phyloP scores from a whole-genome alignment of 2,329 filamentous ascomycete species.

The Cytospora piceae region DNA sequence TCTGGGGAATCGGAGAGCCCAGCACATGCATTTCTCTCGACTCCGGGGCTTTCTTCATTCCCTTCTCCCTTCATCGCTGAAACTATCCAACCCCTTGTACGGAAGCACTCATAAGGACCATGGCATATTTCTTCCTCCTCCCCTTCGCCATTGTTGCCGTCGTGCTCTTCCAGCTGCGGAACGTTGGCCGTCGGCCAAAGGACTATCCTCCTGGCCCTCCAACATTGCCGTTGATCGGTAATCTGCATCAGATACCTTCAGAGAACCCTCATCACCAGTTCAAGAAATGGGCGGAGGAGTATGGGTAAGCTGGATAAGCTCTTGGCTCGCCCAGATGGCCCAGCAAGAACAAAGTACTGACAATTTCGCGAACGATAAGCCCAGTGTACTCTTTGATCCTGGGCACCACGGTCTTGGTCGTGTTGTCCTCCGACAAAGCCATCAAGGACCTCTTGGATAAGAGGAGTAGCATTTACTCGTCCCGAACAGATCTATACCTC shows the following conservation, averaged over 20 bases:
- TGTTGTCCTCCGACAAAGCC: conserved; percentile 48
- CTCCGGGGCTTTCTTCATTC: no score
- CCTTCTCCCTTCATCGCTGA: background rate
- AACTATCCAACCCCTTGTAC: background rate
- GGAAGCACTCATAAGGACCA: background rate
- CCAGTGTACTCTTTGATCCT: conserved; percentile 56
- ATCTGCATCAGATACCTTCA: conserved; percentile 53
- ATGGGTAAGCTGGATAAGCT: conserved; percentile 36
- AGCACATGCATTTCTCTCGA: no score
- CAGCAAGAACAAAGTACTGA: background rate
- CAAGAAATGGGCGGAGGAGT: conserved; percentile 55
- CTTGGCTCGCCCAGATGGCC: no score
- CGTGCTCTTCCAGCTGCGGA: conserved; percentile 28
- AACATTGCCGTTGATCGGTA: conserved; percentile 55
- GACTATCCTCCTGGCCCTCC: conserved; percentile 54
- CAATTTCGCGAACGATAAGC: conserved; percentile 35
- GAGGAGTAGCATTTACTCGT: conserved; percentile 53
- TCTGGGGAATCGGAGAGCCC: no score
- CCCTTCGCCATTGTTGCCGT: background rate
- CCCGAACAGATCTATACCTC: conserved; percentile 39
- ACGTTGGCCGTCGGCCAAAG: conserved; percentile 37
- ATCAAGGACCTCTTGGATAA: conserved; percentile 58
- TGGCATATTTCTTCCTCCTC: conserved; percentile 1
- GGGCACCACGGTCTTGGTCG: conserved; percentile 51
- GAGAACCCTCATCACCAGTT: conserved; percentile 50